A percentile compares a stretch with the other conserved stretches of the same genome.
These are phyloP conservation scores for Salix purpurea DNA, from an alignment of 345 rosid species.

Conservation along the genomic window DNA sequence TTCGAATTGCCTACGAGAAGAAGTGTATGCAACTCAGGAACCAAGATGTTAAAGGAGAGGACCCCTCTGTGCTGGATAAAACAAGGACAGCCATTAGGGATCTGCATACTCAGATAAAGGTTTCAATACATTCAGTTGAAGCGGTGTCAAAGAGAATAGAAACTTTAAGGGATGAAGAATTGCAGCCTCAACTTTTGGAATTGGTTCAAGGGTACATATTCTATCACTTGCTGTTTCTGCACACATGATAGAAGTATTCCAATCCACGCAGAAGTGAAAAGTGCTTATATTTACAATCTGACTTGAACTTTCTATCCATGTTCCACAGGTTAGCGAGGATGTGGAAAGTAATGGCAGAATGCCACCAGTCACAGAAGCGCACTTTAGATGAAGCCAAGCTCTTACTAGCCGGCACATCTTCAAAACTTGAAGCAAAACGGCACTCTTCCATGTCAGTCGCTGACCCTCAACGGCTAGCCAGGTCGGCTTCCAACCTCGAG, in stretches of 20 bases:
- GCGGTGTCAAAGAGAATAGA: constrained; percentile 80
- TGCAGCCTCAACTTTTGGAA: constrained; percentile 86
- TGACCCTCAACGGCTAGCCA: constrained; percentile 61
- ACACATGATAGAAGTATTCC: not conserved
- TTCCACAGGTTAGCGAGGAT: constrained; percentile 60
- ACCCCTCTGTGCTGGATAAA: constrained; percentile 56
- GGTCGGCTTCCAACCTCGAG: constrained; percentile 70
- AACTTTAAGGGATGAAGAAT: constrained; percentile 84
- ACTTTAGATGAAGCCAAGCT: constrained; percentile 84
- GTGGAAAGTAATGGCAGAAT: constrained; percentile 96
- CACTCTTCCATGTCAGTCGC: constrained; percentile 44
- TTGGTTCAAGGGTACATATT: constrained; percentile 70
- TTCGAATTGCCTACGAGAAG: constrained; percentile 77
- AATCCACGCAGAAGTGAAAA: not conserved
- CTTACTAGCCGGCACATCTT: constrained; percentile 67
- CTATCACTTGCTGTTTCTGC: not conserved
- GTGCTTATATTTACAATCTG: not conserved
- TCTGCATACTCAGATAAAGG: constrained; percentile 71
- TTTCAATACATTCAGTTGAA: constrained; percentile 82
- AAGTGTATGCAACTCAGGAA: constrained; percentile 59
- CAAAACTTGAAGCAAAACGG: constrained; percentile 56
- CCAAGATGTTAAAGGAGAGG: constrained; percentile 78
- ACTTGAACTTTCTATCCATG: not conserved
- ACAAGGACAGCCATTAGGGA: constrained; percentile 68
- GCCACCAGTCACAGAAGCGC: constrained; percentile 74